phyloP scores from a whole-genome alignment of 2,329 filamentous ascomycete species.

The Saccharata proteae region DNA sequence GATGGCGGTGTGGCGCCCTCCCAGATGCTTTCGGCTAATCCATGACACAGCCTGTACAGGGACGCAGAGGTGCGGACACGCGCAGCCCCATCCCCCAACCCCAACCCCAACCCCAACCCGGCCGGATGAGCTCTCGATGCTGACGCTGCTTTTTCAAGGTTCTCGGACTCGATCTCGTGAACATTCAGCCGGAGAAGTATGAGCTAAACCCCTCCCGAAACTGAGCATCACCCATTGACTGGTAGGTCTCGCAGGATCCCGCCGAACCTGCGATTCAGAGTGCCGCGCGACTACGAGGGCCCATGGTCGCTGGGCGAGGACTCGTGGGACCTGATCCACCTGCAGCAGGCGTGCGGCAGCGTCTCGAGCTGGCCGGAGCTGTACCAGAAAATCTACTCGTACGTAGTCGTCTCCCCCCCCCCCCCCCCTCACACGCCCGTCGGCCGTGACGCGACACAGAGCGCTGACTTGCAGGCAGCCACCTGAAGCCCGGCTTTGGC shows the following conservation, averaged over 20 bases:
- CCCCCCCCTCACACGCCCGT: slow-evolving; percentile 1
- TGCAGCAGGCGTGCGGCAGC: slow-evolving; percentile 67
- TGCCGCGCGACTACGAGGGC: slow-evolving; percentile 65
- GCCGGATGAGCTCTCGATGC: neutral
- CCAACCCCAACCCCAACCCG: slow-evolving; percentile 3
- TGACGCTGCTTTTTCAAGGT: slow-evolving; percentile 27
- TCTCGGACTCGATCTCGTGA: slow-evolving; percentile 48
- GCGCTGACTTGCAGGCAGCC: slow-evolving; percentile 37
- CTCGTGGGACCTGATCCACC: slow-evolving; percentile 72
- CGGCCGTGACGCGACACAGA: slow-evolving; percentile 2
- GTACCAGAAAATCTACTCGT: slow-evolving; percentile 60
- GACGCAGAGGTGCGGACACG: slow-evolving; percentile 36
- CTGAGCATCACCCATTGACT: slow-evolving; percentile 20
- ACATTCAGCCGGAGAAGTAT: slow-evolving; percentile 47
- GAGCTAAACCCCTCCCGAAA: slow-evolving; percentile 25
- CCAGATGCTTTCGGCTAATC: too few relatives aligned
- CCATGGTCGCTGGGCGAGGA: slow-evolving; percentile 56
- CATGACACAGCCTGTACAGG: slow-evolving; percentile 33
- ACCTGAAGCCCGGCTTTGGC: slow-evolving; percentile 64
- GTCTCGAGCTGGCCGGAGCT: slow-evolving; percentile 63
- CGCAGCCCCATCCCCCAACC: too few relatives aligned
- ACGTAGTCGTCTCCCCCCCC: slow-evolving; percentile 24
- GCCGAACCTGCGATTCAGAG: slow-evolving; percentile 52
- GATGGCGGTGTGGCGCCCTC: too few relatives aligned
- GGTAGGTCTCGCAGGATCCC: slow-evolving; percentile 47